These are phyloP conservation scores for Fusarium solani-melongenae DNA, from an alignment of 2,329 filamentous ascomycete species.

Conservation along the genomic window DNA sequence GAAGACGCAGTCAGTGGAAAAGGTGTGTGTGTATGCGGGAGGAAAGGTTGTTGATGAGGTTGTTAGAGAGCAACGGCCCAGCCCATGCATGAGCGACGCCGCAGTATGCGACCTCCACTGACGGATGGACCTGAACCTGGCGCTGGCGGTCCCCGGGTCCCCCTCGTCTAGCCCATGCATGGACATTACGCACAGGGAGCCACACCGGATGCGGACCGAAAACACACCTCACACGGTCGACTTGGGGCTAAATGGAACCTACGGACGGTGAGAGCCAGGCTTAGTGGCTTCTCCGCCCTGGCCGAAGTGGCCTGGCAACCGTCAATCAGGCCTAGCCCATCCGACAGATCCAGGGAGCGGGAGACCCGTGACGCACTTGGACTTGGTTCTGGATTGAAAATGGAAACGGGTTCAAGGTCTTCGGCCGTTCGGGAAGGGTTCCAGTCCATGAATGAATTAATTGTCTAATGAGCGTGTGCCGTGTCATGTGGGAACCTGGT, in stretches of 20 bases:
- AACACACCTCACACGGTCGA: conserved; percentile 10
- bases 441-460: neutral
- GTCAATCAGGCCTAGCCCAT: conserved; percentile 26
- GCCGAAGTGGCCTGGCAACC: neutral
- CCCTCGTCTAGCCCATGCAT: conserved; percentile 8
- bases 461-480: neutral
- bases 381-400: conserved; percentile 25
- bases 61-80: conserved; percentile 36
- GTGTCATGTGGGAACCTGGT: neutral
- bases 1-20: neutral
- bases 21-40: conserved; percentile 1
- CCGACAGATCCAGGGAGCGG: conserved; percentile 10
- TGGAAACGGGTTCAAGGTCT: neutral
- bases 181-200: conserved; percentile 18
- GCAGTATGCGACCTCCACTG: conserved; percentile 19
- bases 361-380: conserved; percentile 27
- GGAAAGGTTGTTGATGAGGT: conserved; percentile 35
- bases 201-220: conserved; percentile 41
- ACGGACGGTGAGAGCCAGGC: conserved; percentile 18
- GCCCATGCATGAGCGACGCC: neutral
- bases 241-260: too few relatives aligned
- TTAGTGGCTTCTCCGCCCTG: conserved; percentile 36
- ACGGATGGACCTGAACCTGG: conserved; percentile 28
- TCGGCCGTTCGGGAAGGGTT: neutral
- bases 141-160: neutral